Base-by-base conservation (phyloP, 129 eudicot species). In the Rutidosis leptorrhynchoides region DNA sequence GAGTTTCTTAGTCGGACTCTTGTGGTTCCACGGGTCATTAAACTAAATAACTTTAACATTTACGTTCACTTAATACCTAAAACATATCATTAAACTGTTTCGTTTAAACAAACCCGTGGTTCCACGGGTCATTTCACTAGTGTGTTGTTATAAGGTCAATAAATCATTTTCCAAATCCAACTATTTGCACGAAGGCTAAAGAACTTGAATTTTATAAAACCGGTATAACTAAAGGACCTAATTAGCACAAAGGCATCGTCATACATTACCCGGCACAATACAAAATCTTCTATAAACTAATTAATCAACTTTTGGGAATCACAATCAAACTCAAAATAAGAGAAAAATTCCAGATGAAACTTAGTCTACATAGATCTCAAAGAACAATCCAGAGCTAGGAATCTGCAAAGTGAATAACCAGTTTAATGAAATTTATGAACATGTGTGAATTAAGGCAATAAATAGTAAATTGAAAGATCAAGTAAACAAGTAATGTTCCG, bases 371-470 rank as follows among this genome's bases (percentile, higher is more conserved):
- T 66, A 51, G 71, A 66, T 48, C 46, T 28, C 7, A 30, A 66
- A 28, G 25, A 66, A 27, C 12, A 32, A 33, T 61, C 54, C 21
- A 16, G 20, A 33, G 70, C 64, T 72, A 72, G 21, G 77, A 72
- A 72, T 72, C 77, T 72, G 77, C 77, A 72, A 62, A 72, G 30
- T 7, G 19, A 62, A 72, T 16, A 71, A 29, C 32, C 28, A 32
- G 16, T 55, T 68, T 23, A 52, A 16, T 22, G 42, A 60, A 37
- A 28, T 20, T 21, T 16, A 40, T 10, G 19, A 59, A 48, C 64
- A 68, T 22, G 14, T 68, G 37, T 33, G n/a, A 14, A 21, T 54
- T 33, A 48, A 30, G 21, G 10, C 19, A 27, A 58, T 43, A 17
- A 3, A 40, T 40, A 40, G 46, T 12, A 5, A 40, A 40, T 12